phyloP scores from a whole-genome alignment of 2,329 filamentous ascomycete species.

The Alternaria postmessia region DNA sequence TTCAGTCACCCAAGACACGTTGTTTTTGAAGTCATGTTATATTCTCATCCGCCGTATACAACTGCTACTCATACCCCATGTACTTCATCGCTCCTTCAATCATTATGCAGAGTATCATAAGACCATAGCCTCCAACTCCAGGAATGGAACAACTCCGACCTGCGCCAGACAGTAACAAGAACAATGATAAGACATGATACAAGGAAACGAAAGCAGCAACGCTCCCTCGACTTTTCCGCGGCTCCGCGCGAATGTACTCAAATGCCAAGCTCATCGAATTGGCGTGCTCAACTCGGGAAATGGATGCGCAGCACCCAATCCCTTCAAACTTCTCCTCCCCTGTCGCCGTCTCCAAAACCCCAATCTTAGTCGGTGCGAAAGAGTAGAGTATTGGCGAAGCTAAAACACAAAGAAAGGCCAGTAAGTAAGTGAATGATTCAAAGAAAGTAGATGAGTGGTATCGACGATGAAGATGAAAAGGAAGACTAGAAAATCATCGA shows the following conservation, averaged over 20 bases:
- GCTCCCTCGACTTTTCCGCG: not conserved
- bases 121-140: conserved; percentile 15
- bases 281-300: conserved; percentile 5
- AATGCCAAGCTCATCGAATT: conserved; percentile 2
- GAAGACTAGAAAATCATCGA: conserved; percentile 52
- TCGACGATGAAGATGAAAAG: conserved; percentile 31
- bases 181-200: conserved; percentile 10
- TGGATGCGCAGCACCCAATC: conserved; percentile 29
- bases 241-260: not conserved
- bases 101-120: conserved; percentile 39
- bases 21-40: conserved; percentile 24
- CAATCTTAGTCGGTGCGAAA: conserved; percentile 33
- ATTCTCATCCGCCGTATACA: conserved; percentile 13
- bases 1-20: not conserved
- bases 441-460: conserved; percentile 27
- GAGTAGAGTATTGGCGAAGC: conserved; percentile 27
- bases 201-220: conserved; percentile 3
- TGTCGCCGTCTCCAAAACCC: conserved; percentile 25
- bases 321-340: conserved; percentile 14
- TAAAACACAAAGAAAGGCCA: conserved; percentile 35
- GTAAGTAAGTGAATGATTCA: conserved; percentile 38
- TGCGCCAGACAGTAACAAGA: conserved; percentile 17
- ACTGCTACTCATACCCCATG: conserved; percentile 12
- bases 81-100: conserved; percentile 25
- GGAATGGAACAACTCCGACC: conserved; percentile 10